Evolutionary conservation across 1,139 yeast genomes (phyloP), one percentile per base, ranked within the genome.

Genomic region (Blastobotrys illinoisensis): DNA sequence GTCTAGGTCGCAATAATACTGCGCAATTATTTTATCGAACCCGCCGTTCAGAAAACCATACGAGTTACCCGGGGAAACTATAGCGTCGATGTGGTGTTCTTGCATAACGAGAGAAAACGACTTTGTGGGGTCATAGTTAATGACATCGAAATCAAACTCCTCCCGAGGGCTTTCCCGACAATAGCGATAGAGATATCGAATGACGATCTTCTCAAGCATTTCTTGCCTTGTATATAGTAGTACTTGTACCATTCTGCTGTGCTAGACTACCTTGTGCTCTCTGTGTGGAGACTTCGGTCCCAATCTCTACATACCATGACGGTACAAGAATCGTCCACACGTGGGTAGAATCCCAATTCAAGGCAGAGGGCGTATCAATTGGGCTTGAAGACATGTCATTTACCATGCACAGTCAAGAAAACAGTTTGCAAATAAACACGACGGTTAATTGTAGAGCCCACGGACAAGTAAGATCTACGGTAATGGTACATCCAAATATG

Each of bases 41-140:
- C 83, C 83, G 2, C 83, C 84, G 4, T 79, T 79, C 59, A 80
- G 66, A 49, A 67, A 72, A 1, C 82, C 83, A 52, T 74, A 69
- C 1, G 81, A 77, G 58, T 80, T 80, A 0, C 83, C 83, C 0
- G 84, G 83, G 1, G 83, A 78, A 0, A 80, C 75, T 19, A 80
- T 68, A 1, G 78, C 58, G 24, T 58, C 64, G 18, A 65, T 54
- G 13, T 49, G 32, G 46, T 55, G 46, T 9, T 49, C 49, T 7
- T 11, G 32, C 32, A 26, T 26, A 5, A 26, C 32, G 32, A 5
- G 11, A 11, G 32, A 26, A 11, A 26, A 26, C 32, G 32, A 3
- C 11, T 26, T 26, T 26, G 32, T 26, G 32, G 32, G 32, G 32
- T 26, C 32, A 26, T 26, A 26, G 6, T 26, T 9, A 11, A 26